These are phyloP conservation scores for Rhizopus delemar DNA, from an alignment of 371 early-diverging fungal genomes.

Conservation along the genomic window DNA sequence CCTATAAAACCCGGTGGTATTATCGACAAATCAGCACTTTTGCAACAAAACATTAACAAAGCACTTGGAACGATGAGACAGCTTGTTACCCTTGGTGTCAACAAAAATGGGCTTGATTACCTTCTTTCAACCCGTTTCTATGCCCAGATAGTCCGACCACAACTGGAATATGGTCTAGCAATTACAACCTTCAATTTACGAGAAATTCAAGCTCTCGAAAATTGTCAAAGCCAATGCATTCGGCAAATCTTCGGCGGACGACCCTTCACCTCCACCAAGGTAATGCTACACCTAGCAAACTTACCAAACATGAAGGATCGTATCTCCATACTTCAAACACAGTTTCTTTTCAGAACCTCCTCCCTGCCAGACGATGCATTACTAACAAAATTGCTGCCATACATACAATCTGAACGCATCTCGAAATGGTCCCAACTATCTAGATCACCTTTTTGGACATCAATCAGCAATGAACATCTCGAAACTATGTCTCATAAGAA, in stretches of 20 bases:
- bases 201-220: conserved; percentile 1
- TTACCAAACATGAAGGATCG: conserved; percentile 3
- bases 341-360: no score
- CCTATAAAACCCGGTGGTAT: conserved; percentile 2
- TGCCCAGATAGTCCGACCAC: conserved; percentile 16
- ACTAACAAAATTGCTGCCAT: no score
- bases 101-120: not conserved
- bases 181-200: conserved; percentile 5
- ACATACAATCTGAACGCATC: no score
- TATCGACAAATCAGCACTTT: not conserved
- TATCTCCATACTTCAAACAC: no score
- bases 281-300: conserved; percentile 12
- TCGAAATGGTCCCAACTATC: no score
- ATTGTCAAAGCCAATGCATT: conserved; percentile 8
- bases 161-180: conserved; percentile 23
- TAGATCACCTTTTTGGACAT: no score
- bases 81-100: not conserved
- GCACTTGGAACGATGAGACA: not conserved
- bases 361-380: no score
- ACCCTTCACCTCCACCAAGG: not conserved
- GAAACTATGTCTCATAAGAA: no score
- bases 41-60: not conserved
- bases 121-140: conserved; percentile 7
- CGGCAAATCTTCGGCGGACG: conserved; percentile 11
- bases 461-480: no score